Evolutionary conservation across 2,329 filamentous ascomycete species (phyloP), one percentile per base, ranked within the genome.

Genomic region (Neonectria coccinea): DNA sequence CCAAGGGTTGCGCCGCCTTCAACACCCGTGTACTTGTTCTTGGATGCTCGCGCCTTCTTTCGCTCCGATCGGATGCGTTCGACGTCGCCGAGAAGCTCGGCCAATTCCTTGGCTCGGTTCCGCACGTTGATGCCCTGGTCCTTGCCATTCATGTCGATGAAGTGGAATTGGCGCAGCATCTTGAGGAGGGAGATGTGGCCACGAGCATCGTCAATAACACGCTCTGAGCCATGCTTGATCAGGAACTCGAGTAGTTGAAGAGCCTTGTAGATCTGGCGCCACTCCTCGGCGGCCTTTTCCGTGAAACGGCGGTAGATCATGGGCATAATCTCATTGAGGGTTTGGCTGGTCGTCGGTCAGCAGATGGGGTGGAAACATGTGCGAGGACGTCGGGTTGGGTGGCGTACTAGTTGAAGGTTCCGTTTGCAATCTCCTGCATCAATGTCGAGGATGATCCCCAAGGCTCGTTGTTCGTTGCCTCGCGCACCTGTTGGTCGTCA

Each of bases 251-350:
- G 91, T 60, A 99, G 86, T 85, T 98, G 96, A 25, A 99, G 89
- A 10, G 93, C 91, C 85, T 99, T 99, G 87, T 99, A 99, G 77
- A 99, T 99, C 80, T 99, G 96, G 71, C 96, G 89, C 96, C 96
- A 99, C 82, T 99, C 96, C 79, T 99, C 96, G 60, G 96, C 95
- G 8, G 94, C 88, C 84, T 99, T 99, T 79, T 99, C 96, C 66
- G 96, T 99, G 80, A 99, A 99, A 70, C 96, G 92, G 76, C 97
- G 96, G 84, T 99, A 99, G 77, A 99, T 97, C 93, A 99, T 96
- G 70, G 96, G 96, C 96, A 99, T 99, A 78, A 99, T 98, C 81
- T 99, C 96, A 80, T 98, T 98, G 62, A 99, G 89, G 56, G 94
- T 89, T 89, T 97, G 94, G 79, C 95, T 97, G 77, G 62, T 45